Base-by-base conservation (phyloP, 2,329 filamentous ascomycete species). In the Colletotrichum sp. region DNA sequence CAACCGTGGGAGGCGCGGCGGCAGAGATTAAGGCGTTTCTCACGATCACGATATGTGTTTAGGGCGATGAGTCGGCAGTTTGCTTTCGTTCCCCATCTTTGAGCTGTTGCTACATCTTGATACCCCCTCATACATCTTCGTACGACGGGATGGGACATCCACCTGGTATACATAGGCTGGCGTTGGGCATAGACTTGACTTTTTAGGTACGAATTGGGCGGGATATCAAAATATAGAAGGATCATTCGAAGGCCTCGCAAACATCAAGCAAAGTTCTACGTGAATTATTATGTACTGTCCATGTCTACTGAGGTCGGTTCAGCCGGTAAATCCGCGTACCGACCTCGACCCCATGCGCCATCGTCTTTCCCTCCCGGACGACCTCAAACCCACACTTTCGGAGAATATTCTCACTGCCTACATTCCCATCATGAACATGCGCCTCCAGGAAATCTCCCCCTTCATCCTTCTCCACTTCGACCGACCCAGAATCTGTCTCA, bases 1-100 rank as follows among this genome's bases (percentile, higher is more conserved):
- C 6, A 66, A 72, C 9, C 49, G 72, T 3, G 72, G 75, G 57
- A 70, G 71, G 44, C 75, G 71, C 18, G 74, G 74, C 4, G 75
- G 75, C 5, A 52, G 75, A 34, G 18, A 8, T 36, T 70, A 63
- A 34, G 55, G 18, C 3, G 18, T n/a, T 44, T 44, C 28, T 71
- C 34, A 26, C 6, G 55, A 59, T 59, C 49, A 16, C 18, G 39
- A n/a, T 44, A 44, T 49, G 10, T 49, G 44, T 13, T 49, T 21
- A 52, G 44, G 44, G 44, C 44, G 44, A 52, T 52, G 44, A 8
- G 44, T 8, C 44, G 44, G 44, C 44, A 52, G 4, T 8, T 9
- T 52, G 26, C 49, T 36, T 57, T 65, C 32, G 26, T 15, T 52
- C 15, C 28, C 57, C n/a, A 44, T 39, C 57, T 63, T 52, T 73